A percentile compares a stretch with the other conserved stretches of the same genome.
phyloP scores from a whole-genome alignment of 2,329 filamentous ascomycete species.

The Fusarium incarnatum region DNA sequence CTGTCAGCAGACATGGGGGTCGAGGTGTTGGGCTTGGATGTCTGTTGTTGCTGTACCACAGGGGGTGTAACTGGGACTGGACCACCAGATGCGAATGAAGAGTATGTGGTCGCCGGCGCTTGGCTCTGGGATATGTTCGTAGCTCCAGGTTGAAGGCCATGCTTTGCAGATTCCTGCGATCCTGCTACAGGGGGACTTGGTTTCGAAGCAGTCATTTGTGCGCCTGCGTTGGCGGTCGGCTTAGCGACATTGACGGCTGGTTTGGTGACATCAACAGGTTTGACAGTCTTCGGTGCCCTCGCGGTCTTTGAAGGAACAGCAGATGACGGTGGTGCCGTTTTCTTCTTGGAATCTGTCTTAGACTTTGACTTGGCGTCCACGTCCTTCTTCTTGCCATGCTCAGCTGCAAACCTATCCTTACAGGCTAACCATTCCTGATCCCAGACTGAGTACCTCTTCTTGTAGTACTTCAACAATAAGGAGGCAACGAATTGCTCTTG shows the following conservation, averaged over 20 bases:
- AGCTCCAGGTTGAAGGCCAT: too few relatives aligned
- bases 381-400: conserved; percentile 2
- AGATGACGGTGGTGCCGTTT: not conserved
- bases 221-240: not conserved
- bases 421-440: conserved; percentile 7
- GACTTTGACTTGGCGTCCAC: not conserved
- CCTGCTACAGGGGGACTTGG: not conserved
- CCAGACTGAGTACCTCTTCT: conserved; percentile 2
- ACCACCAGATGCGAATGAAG: not conserved
- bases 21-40: not conserved
- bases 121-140: not conserved
- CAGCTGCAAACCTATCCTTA: not conserved
- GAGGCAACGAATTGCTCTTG: not conserved
- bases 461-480: not conserved
- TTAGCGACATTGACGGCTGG: not conserved
- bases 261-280: not conserved
- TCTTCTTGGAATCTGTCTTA: not conserved
- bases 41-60: not conserved
- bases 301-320: not conserved
- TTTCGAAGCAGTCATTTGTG: not conserved
- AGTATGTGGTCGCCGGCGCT: too few relatives aligned
- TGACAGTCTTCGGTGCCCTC: not conserved
- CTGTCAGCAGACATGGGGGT: accelerated
- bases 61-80: too few relatives aligned
- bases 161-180: not conserved